phyloP scores from a whole-genome alignment of 805 yeast genomes.

The Metschnikowia matae region DNA sequence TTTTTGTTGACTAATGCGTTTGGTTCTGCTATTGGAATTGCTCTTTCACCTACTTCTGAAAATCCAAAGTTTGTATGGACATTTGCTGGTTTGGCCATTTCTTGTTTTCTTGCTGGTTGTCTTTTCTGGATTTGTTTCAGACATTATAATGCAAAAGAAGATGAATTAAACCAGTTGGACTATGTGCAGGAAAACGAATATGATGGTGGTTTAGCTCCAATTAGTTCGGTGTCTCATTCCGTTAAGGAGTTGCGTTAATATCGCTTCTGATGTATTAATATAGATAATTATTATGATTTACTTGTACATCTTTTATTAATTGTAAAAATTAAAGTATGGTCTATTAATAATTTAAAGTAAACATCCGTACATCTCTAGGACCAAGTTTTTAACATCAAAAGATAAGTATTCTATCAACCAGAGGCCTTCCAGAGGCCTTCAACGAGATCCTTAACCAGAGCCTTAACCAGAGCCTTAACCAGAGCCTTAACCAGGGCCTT shows the following conservation, averaged over 20 bases:
- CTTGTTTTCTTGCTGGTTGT: slow-evolving; percentile 57
- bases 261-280: background rate
- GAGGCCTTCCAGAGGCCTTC: no score
- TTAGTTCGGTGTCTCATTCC: slow-evolving; percentile 17
- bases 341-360: no score
- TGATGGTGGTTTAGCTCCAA: slow-evolving; percentile 8
- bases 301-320: no score
- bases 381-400: no score
- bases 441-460: no score
- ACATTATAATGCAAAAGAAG: slow-evolving; percentile 53
- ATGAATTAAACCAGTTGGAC: slow-evolving; percentile 53
- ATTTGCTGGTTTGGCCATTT: slow-evolving; percentile 57
- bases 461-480: no score
- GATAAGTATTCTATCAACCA: no score
- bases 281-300: no score
- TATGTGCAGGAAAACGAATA: slow-evolving; percentile 16
- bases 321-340: no score
- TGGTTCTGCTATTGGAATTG: slow-evolving; percentile 74
- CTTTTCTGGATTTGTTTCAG: slow-evolving; percentile 59
- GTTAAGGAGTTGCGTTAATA: slow-evolving; percentile 10
- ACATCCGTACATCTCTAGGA: no score
- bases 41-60: slow-evolving; percentile 59
- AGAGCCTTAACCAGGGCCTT: no score
- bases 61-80: slow-evolving; percentile 72
- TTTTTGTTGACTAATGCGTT: slow-evolving; percentile 71